Evolutionary conservation across 116 monocot species (phyloP), one percentile per base, ranked within the genome.

Genomic region (Dioscorea cayenensis): DNA sequence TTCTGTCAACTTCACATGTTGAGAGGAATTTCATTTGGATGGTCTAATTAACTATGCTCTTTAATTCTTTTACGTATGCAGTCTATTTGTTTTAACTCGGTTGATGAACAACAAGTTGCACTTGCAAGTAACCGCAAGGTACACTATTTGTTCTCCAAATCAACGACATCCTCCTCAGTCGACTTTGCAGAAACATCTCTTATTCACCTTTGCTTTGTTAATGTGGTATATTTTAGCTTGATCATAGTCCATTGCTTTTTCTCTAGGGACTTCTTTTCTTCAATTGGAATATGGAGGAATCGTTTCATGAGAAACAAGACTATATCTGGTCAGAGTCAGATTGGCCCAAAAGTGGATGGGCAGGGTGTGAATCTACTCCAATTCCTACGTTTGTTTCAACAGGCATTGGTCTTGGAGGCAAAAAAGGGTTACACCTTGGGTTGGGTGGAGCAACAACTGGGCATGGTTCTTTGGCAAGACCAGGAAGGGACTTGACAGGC

Each of bases 261-360:
- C 78, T 65, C 60, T 69, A 95, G 97, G 91, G 94, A 18, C 84
- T 94, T 78, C 52, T 85, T 65, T 99, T 87, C 70, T 82, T 90
- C 78, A 85, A 90, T 69, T 80, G 78, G 81, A 79, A 82, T 66
- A 55, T 22, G 38, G 70, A 81, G 35, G 63, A 74, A 71, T 38
- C 70, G 37, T 58, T 20, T 72, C 69, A 68, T 68, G 65, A 80
- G 16, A 32, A 78, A 63, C 36, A 72, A 77, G 77, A 89, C 28
- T 87, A 86, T 77, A 74, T 94, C 71, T 90, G 97, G 97, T 75
- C 86, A 65, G 82, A 77, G 62, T 84, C 79, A 77, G 97, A 93
- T 74, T 99, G 97, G 94, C 94, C 94, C 64, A 63, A 25, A 37
- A 78, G 83, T 66, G 94, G 90, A 5, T 99, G 88, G 90, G 85